Evolutionary conservation across 2,329 filamentous ascomycete species (phyloP).

Genomic region (Claviceps maximensis): DNA sequence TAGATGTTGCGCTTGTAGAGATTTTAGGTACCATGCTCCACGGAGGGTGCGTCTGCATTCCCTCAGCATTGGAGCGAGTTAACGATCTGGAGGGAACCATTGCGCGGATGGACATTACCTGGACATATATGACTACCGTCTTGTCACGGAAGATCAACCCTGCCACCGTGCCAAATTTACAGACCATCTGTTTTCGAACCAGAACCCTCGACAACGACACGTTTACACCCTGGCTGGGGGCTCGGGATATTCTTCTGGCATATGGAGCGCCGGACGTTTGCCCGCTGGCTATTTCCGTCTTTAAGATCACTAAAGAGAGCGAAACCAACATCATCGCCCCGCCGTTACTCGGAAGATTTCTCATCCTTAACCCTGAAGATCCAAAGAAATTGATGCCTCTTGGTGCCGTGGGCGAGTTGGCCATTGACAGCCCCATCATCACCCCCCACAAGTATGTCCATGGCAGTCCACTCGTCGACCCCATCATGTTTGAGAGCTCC

Average conservation of each 20-base stretch:
- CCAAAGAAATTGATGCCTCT: constrained; percentile 36
- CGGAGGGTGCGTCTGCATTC: constrained; percentile 48
- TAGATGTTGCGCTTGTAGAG: constrained; percentile 39
- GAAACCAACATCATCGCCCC: constrained; percentile 30
- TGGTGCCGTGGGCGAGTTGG: constrained; percentile 43
- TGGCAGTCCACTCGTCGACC: constrained; percentile 16
- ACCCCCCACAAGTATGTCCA: constrained; percentile 23
- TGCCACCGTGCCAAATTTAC: constrained; percentile 22
- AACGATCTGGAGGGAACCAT: constrained; percentile 38
- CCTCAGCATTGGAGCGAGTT: constrained; percentile 34
- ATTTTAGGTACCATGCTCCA: constrained; percentile 37
- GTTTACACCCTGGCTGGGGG: constrained; percentile 31
- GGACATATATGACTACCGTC: constrained; percentile 44
- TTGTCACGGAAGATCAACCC: constrained; percentile 35
- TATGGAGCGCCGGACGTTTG: constrained; percentile 40
- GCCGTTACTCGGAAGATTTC: constrained; percentile 35
- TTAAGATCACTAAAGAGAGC: constrained; percentile 25
- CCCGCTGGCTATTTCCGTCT: constrained; percentile 36
- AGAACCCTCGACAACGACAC: constrained; percentile 36
- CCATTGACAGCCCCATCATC: constrained; percentile 38
- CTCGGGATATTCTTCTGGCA: constrained; percentile 32
- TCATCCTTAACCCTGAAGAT: constrained; percentile 40
- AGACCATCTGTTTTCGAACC: constrained; percentile 33
- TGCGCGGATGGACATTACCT: constrained; percentile 34
- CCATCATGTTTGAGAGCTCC: constrained; percentile 7